Base-by-base conservation (phyloP, 805 yeast genomes). In the Pichia occidentalis region DNA sequence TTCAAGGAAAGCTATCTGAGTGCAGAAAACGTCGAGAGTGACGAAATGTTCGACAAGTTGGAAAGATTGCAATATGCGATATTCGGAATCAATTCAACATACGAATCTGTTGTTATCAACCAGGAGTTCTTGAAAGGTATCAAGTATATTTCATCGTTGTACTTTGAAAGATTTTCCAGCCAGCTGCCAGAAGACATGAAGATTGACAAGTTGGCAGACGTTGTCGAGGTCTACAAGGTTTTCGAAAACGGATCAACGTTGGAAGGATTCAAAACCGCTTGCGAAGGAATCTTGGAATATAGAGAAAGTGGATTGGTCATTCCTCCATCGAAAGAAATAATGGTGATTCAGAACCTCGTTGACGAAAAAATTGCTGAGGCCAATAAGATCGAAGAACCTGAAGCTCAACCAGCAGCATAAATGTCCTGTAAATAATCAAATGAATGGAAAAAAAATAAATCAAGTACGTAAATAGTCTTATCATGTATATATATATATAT, bases 1-100 rank as follows among this genome's bases (percentile, higher is more conserved):
- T 85, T 86, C 60, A 67, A 67, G 45, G 52, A 64, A 24, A 62
- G 67, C 38, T 87, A 83, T 59, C 57, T 85, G 25, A 64, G 62
- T 23, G 68, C 73, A 13, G 73, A 75, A 24, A 66, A 68, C 39
- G 79, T 64, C 56, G 85, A 71, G 40, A 57, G 67, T 25, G 66
- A 59, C 34, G 81, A 73, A 43, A 71, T 74, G 59, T 77, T 75
- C 53, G 86, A 78, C 38, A 77, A 77, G 52, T 66, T 88, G 41
- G 78, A 76, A 40, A 77, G 97, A 55, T 70, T 87, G 50, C 95
- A 85, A 58, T 75, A 69, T 49, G 88, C 95, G 0, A 58, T 86
- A 21, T 88, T 78, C 54, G 96, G 96, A n/a, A 82, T 87, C 39
- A 76, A 77, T 43, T 85, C 84, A 21, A 76, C 75, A 37, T 65